phyloP scores from a whole-genome alignment of 2,329 filamentous ascomycete genomes.

The Magnaporthiopsis poae region DNA sequence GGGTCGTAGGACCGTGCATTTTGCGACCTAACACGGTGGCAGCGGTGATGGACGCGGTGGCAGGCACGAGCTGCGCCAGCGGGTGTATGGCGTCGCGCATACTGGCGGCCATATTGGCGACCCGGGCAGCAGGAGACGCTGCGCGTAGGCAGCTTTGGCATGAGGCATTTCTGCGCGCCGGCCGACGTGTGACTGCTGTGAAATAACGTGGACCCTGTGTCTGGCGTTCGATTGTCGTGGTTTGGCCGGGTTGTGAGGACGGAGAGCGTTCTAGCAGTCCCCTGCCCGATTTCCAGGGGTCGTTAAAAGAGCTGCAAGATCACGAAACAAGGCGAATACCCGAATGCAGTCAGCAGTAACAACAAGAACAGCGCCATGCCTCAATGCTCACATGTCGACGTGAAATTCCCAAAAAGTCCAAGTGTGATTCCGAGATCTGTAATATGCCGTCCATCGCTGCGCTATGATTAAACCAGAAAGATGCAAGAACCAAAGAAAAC shows the following conservation, averaged over 20 bases:
- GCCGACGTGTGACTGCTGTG: slow-evolving; percentile 13
- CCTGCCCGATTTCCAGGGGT: no score
- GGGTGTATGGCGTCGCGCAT: slow-evolving; percentile 12
- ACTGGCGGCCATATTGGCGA: slow-evolving; percentile 14
- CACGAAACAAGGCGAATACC: no score
- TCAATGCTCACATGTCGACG: no score
- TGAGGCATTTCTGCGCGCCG: slow-evolving; percentile 11
- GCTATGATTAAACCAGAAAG: neutral
- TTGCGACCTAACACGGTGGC: no score
- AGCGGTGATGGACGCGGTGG: no score
- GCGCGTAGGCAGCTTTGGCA: neutral
- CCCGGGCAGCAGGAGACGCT: slow-evolving; percentile 8
- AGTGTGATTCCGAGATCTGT: neutral
- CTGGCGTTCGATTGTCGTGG: neutral
- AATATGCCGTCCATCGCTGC: neutral
- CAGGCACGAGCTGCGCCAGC: no score
- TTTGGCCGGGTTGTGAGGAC: no score
- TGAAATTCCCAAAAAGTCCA: neutral
- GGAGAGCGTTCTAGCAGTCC: no score
- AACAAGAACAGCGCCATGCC: no score
- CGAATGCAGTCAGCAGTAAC: no score
- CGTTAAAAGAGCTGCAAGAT: no score
- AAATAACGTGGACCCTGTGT: slow-evolving; percentile 3
- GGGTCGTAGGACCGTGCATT: no score
- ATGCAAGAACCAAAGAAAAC: neutral